Percentiles rank a stretch among this genome's conserved stretches.
Evolutionary conservation across 148 eudicot genomes (phyloP).

Genomic region (Rhododendron vialii): DNA sequence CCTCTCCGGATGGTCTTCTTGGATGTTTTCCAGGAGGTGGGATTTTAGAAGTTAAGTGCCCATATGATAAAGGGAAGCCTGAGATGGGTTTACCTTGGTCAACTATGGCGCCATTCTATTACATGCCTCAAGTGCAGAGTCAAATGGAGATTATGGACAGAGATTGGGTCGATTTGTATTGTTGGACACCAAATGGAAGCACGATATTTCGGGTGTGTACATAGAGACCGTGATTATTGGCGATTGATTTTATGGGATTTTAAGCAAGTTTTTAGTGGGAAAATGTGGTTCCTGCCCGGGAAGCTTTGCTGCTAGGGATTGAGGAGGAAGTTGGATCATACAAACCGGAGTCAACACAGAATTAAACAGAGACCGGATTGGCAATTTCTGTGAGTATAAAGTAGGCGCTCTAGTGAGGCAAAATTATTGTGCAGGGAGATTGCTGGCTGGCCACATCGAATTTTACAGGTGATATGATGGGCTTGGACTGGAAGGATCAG

Average conservation of each 20-base stretch:
- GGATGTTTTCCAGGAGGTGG: conserved; percentile 58
- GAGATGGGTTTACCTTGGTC: conserved; percentile 75
- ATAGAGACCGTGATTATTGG: conserved; percentile 72
- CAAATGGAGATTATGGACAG: conserved; percentile 92
- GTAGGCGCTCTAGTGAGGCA: conserved; percentile 48
- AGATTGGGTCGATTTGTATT: conserved; percentile 70
- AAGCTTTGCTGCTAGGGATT: conserved; percentile 44
- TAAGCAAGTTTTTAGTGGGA: too few relatives aligned
- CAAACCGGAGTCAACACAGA: conserved; percentile 66
- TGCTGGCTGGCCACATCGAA: conserved; percentile 79
- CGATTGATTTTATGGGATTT: conserved; percentile 56
- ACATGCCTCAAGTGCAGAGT: conserved; percentile 97
- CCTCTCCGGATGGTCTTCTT: conserved; percentile 91
- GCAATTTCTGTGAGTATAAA: conserved; percentile 52
- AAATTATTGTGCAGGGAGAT: conserved; percentile 80
- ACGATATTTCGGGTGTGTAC: conserved; percentile 51
- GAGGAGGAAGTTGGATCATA: conserved; percentile 59
- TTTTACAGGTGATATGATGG: conserved; percentile 46
- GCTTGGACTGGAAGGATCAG: background rate
- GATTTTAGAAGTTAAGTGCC: conserved; percentile 89
- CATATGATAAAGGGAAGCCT: conserved; percentile 72
- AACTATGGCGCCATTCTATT: conserved; percentile 66
- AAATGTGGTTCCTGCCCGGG: conserved; percentile 77
- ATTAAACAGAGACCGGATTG: conserved; percentile 38
- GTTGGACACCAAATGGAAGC: conserved; percentile 92